These are phyloP conservation scores for Ambrosia artemisiifolia DNA, from an alignment of 129 eudicot genomes.

Conservation along the genomic window DNA sequence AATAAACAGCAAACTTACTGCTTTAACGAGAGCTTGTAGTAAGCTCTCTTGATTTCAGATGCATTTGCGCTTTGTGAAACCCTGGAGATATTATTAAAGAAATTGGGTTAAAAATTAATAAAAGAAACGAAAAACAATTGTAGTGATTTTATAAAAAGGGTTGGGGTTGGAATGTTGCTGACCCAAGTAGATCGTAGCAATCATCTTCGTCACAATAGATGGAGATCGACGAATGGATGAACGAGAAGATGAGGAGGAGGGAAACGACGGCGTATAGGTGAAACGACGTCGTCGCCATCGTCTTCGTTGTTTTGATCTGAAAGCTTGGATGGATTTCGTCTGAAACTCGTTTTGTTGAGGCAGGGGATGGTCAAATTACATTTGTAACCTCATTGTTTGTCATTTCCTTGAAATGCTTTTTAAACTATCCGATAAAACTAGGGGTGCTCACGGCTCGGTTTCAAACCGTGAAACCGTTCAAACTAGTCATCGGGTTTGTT, in stretches of 20 bases:
- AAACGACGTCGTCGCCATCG: conserved; percentile 36
- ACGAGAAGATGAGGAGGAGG: conserved; percentile 35
- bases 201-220: conserved; percentile 98
- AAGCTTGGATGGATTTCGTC: conserved; percentile 20
- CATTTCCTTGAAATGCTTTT: no score
- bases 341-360: background rate
- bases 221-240: conserved; percentile 63
- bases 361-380: background rate
- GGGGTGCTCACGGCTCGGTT: no score
- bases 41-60: conserved; percentile 89
- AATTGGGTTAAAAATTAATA: conserved; percentile 5
- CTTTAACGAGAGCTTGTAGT: conserved; percentile 93
- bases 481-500: no score
- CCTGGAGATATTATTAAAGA: conserved; percentile 34
- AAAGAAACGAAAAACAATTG: background rate
- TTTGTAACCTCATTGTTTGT: background rate
- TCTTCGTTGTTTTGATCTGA: conserved; percentile 33
- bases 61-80: conserved; percentile 81
- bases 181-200: conserved; percentile 98
- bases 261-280: conserved; percentile 50
- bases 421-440: no score
- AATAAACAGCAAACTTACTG: conserved; percentile 47
- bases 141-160: background rate
- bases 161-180: background rate
- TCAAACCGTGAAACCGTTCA: no score